A percentile compares a stretch with the other conserved stretches of the same genome.
phyloP scores from a whole-genome alignment of 192 early-diverging fungal genomes.

The Coemansia sp. region DNA sequence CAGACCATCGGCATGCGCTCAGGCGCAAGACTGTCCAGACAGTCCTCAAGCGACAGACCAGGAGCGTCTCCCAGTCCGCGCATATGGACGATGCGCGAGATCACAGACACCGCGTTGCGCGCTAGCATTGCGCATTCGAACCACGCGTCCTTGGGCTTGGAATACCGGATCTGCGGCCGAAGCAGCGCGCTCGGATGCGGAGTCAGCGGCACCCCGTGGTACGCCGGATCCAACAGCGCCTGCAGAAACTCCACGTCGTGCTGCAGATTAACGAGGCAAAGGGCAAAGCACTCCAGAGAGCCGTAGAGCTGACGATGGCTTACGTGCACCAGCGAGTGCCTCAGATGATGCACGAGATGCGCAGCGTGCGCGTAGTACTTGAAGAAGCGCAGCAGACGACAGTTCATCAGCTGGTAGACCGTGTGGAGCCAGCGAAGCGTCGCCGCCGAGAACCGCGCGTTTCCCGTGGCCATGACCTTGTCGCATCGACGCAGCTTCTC shows the following conservation, averaged over 20 bases:
- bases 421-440: slow-evolving; percentile 69
- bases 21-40: slow-evolving; percentile 41
- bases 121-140: slow-evolving; percentile 53
- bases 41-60: slow-evolving; percentile 38
- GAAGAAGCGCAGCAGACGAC: slow-evolving; percentile 68
- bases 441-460: slow-evolving; percentile 46
- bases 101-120: slow-evolving; percentile 52
- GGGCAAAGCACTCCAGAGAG: slow-evolving; percentile 64
- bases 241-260: slow-evolving; percentile 51
- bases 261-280: slow-evolving; percentile 58
- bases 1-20: slow-evolving; percentile 24
- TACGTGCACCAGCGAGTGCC: slow-evolving; percentile 62
- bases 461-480: slow-evolving; percentile 55
- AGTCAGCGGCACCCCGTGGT: slow-evolving; percentile 47
- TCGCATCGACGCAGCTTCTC: slow-evolving; percentile 69
- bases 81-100: slow-evolving; percentile 46
- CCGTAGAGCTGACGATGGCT: slow-evolving; percentile 67
- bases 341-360: slow-evolving; percentile 65
- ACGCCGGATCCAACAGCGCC: slow-evolving; percentile 49
- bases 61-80: slow-evolving; percentile 47
- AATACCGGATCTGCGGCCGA: slow-evolving; percentile 21
- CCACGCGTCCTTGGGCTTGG: slow-evolving; percentile 47
- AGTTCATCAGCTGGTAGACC: slow-evolving; percentile 69
- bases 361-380: slow-evolving; percentile 67
- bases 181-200: slow-evolving; percentile 34